Conservation (phyloP, 78 protist genomes). For the Tieghemostelium lacteum region DNA sequence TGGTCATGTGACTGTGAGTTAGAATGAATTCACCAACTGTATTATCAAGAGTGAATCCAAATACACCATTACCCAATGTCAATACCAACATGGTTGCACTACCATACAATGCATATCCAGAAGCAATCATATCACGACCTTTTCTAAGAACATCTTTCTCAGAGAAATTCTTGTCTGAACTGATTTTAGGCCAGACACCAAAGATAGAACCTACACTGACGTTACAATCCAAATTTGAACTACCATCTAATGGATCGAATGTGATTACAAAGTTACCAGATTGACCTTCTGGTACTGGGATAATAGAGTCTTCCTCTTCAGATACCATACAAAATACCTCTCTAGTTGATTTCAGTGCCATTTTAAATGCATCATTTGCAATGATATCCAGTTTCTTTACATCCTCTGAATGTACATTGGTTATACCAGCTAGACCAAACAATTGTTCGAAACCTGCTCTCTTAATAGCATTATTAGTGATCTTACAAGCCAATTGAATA, state of each 20-base stretch:
- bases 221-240: constrained; percentile 84
- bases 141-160: constrained; percentile 64
- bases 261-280: constrained; percentile 72
- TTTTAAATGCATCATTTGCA: constrained; percentile 81
- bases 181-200: constrained; percentile 84
- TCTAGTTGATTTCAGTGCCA: constrained; percentile 48
- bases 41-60: constrained; percentile 84
- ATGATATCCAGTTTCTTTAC: constrained; percentile 79
- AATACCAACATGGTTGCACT: constrained; percentile 86
- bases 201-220: constrained; percentile 93
- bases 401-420: constrained; percentile 78
- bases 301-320: constrained; percentile 71
- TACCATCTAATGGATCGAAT: constrained; percentile 93
- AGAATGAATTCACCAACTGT: constrained; percentile 90
- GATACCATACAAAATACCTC: constrained; percentile 79
- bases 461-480: constrained; percentile 66
- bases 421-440: constrained; percentile 77
- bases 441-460: constrained; percentile 81
- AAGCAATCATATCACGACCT: constrained; percentile 78
- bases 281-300: constrained; percentile 38
- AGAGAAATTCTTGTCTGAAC: constrained; percentile 2
- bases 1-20: constrained; percentile 86
- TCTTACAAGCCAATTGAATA: constrained; percentile 76
- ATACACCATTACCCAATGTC: constrained; percentile 73
- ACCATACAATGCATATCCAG: constrained; percentile 91